These are phyloP conservation scores for Sporothrix phasma DNA, from an alignment of 2,329 filamentous ascomycete genomes.

Conservation along the genomic window DNA sequence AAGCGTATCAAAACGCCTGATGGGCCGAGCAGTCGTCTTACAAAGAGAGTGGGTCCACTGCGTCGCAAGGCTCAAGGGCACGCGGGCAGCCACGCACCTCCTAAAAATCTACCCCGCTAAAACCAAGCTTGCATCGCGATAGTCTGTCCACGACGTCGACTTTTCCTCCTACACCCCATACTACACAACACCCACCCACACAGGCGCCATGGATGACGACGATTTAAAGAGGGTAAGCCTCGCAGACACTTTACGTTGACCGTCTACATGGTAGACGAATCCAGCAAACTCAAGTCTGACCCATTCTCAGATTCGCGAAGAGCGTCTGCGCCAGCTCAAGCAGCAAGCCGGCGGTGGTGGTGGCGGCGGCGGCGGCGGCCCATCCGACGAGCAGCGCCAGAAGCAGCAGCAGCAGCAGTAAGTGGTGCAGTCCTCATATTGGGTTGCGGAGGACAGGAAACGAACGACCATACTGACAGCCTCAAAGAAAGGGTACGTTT, in stretches of 20 bases:
- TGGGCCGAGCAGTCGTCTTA: not conserved
- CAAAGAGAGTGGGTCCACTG: not conserved
- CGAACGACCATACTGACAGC: not conserved
- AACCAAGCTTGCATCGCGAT: conserved; percentile 1
- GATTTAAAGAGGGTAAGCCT: conserved; percentile 31
- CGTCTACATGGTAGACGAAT: not conserved
- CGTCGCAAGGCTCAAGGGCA: conserved; percentile 2
- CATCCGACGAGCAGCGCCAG: conserved; percentile 44
- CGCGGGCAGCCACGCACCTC: not conserved
- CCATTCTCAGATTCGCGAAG: conserved; percentile 64
- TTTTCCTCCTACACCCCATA: not conserved
- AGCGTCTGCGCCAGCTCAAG: conserved; percentile 88
- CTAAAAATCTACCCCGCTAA: conserved; percentile 7
- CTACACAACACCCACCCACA: not conserved
- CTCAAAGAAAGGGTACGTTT: not conserved
- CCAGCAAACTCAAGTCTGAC: not conserved
- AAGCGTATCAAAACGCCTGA: not conserved
- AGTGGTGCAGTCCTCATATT: not conserved
- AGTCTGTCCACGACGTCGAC: not conserved
- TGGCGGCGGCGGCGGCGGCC: conserved; percentile 32
- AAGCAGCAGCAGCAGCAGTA: conserved; percentile 39
- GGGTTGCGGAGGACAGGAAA: not conserved
- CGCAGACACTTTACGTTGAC: no score
- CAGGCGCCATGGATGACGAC: conserved; percentile 30
- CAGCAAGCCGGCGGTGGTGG: conserved; percentile 48